phyloP scores from a whole-genome alignment of 495 filamentous ascomycete genomes.

The Sabuloglossum arenarium region DNA sequence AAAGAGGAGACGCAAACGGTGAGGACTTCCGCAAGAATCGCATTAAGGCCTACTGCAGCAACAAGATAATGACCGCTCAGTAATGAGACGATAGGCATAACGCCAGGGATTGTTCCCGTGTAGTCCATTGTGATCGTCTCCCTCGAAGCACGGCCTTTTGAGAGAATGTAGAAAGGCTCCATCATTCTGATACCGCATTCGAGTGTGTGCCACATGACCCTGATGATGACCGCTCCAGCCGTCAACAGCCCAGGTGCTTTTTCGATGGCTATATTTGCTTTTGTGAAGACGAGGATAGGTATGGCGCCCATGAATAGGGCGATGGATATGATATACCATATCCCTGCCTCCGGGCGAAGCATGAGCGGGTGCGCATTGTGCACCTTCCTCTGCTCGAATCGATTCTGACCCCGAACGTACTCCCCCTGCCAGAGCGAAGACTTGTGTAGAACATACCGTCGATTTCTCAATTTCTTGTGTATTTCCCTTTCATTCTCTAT shows the following conservation, averaged over 20 bases:
- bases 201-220: conserved; percentile 45
- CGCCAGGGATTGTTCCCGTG: conserved; percentile 45
- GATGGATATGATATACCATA: conserved; percentile 36
- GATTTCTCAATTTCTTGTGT: conserved; percentile 37
- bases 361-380: conserved; percentile 47
- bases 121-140: conserved; percentile 49
- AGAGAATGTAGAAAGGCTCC: conserved; percentile 53
- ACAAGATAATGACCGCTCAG: conserved; percentile 43
- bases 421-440: conserved; percentile 39
- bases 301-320: conserved; percentile 28
- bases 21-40: conserved; percentile 41
- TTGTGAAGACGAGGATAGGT: conserved; percentile 34
- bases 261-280: conserved; percentile 30
- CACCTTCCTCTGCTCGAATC: conserved; percentile 15
- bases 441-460: conserved; percentile 47
- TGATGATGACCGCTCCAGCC: conserved; percentile 37
- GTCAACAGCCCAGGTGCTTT: conserved; percentile 44
- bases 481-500: conserved; percentile 40
- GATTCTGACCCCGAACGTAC: conserved; percentile 18
- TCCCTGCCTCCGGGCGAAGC: conserved; percentile 33
- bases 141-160: conserved; percentile 36
- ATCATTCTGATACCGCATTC: conserved; percentile 53
- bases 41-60: conserved; percentile 36
- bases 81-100: conserved; percentile 34
- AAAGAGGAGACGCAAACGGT: conserved; percentile 46